Evolutionary conservation across 768 basidiomycete genomes (phyloP), one percentile per base, ranked within the genome.

Genomic region (Gymnopilus junonius): DNA sequence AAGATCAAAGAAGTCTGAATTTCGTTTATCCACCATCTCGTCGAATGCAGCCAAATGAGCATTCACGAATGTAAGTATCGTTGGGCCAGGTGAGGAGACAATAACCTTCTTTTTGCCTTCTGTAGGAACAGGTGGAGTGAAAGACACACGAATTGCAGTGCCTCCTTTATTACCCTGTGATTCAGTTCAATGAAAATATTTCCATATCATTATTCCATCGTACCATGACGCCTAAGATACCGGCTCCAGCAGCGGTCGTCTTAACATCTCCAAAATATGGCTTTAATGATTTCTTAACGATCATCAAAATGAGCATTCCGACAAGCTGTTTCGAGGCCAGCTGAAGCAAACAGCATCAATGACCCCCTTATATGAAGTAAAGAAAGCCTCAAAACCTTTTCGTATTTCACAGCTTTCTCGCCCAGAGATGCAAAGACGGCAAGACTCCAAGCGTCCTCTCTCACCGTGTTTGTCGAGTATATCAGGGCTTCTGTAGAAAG

Each of bases 31-130:
- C 21, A 79, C 77, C 85, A 91, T 90, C 63, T 92, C 91, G 67
- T 94, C 91, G 62, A 89, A 92, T 12, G 93, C 93, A 0, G 93
- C 92, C 11, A 95, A 81, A 74, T 95, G 93, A 7, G 93, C 80
- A 71, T 91, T 91, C 45, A 94, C 88, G 68, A 94, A 93, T 1
- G 91, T 91, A 35, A 95, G 69, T 0, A 80, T 74, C 1, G 80
- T 83, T 3, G 87, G 69, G 3, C 78, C 71, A 59, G 81, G 65
- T n/a, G 67, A 67, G n/a, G 55, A 17, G 4, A 71, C 40, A 7
- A 27, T 27, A 3, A 56, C 39, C 39, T 62, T 64, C 39, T 62
- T 64, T 48, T 61, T 59, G 15, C 59, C 43, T 31, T 39, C 67
- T 40, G 42, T 51, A 23, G 61, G 65, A 34, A 75, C 62, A 1